These are phyloP conservation scores for Ormosia semicastrata DNA, from an alignment of 306 rosid genomes.

Conservation along the genomic window DNA sequence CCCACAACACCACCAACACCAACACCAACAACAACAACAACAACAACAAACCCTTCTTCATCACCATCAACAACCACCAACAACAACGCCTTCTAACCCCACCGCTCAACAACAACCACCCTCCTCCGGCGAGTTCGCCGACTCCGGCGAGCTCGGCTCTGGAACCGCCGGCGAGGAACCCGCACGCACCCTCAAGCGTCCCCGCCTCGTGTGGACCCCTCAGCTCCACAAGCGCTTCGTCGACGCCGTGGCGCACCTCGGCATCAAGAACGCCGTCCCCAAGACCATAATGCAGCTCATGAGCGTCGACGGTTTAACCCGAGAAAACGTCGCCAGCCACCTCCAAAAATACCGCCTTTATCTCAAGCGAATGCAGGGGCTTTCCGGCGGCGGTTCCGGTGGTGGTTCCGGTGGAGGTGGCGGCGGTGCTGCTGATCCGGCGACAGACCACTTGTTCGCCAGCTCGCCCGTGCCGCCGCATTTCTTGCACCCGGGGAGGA, in stretches of 20 bases:
- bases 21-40: slow-evolving; percentile 23
- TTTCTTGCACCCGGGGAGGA: slow-evolving; percentile 67
- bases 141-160: slow-evolving; percentile 82
- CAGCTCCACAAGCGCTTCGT: slow-evolving; percentile 96
- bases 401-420: slow-evolving; percentile 37
- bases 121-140: slow-evolving; percentile 70
- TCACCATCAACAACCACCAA: slow-evolving; percentile 34
- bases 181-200: slow-evolving; percentile 90
- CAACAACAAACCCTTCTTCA: neutral
- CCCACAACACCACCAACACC: slow-evolving; percentile 29
- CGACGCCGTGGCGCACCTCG: slow-evolving; percentile 93
- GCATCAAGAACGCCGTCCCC: slow-evolving; percentile 94
- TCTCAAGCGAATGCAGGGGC: slow-evolving; percentile 91
- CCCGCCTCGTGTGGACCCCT: slow-evolving; percentile 96
- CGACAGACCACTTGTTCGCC: slow-evolving; percentile 87
- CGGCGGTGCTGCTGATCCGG: slow-evolving; percentile 49
- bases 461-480: slow-evolving; percentile 92
- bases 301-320: slow-evolving; percentile 95
- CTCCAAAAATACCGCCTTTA: slow-evolving; percentile 93
- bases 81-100: slow-evolving; percentile 41
- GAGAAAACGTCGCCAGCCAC: slow-evolving; percentile 97
- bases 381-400: slow-evolving; percentile 36
- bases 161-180: slow-evolving; percentile 90
- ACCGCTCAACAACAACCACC: slow-evolving; percentile 48
- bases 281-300: slow-evolving; percentile 99